Evolutionary conservation across 163 green algal species (phyloP), one percentile per base, ranked within the genome.

Genomic region (Scenedesmus sp.): DNA sequence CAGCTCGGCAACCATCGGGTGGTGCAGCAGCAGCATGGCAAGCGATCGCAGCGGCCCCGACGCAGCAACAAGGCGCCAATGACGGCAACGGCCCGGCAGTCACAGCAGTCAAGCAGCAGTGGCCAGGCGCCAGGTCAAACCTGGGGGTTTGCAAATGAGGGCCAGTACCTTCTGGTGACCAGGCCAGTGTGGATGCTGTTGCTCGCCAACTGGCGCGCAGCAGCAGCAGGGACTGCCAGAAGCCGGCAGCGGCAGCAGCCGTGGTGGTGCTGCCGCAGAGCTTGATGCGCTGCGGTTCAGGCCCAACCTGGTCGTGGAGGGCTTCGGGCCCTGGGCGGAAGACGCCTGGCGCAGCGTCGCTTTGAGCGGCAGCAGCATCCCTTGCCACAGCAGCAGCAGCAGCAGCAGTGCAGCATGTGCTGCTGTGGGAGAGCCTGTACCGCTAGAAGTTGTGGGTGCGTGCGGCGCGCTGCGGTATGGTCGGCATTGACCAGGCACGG

Each of bases 101-200:
- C n/a, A n/a, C n/a, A n/a, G n/a, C n/a, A n/a, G n/a, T n/a, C n/a
- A n/a, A 72, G 72, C 35, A 79, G 86, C 22, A 61, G 40, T 4
- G 3, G 65, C n/a, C 18, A 10, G 59, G 43, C 82, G 30, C 20
- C 73, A 4, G 89, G 72, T 70, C 33, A 40, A 15, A 43, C 37
- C 42, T 49, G 95, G 82, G 95, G 96, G 40, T 99, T 99, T 94
- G 96, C 97, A 4, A 99, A 99, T 81, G 96, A 99, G 70, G 97
- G 92, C 0, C 96, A 98, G 91, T 95, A 97, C 51, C 93, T 99
- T 73, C 73, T 98, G 85, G 90, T 98, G 94, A 92, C 72, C 68
- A 73, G 61, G 93, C 93, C 46, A 98, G 97, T 93, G 88, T 98
- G 81, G 86, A 70, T 6, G 93, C 96, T 37, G 89, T 98, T 92